Conservation (phyloP, 2,329 filamentous ascomycete genomes). For the Aspergillus sp. region DNA sequence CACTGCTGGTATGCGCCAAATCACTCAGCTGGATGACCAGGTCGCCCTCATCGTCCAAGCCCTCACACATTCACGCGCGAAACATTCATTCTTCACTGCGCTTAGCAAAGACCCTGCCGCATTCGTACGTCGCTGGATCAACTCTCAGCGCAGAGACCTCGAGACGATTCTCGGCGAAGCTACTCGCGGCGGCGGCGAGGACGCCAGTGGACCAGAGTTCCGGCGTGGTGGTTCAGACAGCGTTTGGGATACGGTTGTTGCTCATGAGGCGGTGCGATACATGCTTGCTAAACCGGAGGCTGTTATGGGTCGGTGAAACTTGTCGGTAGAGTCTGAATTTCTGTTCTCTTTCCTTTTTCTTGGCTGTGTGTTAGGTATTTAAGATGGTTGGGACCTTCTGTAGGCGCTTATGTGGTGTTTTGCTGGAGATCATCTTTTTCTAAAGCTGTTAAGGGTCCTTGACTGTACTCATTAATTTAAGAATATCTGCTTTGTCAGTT, state of each 20-base stretch:
- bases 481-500: neutral
- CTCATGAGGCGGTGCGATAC: constrained; percentile 61
- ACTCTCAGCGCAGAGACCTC: constrained; percentile 85
- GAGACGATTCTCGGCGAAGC: constrained; percentile 85
- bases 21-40: constrained; percentile 78
- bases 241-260: constrained; percentile 63
- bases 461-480: neutral
- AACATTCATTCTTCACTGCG: constrained; percentile 81
- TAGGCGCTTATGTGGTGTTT: constrained; percentile 28
- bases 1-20: constrained; percentile 71
- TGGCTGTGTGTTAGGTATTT: neutral
- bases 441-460: constrained; percentile 4
- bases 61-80: constrained; percentile 79
- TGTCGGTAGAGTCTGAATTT: neutral
- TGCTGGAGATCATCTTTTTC: constrained; percentile 16
- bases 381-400: constrained; percentile 6
- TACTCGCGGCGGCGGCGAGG: constrained; percentile 58
- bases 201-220: constrained; percentile 49
- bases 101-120: constrained; percentile 77
- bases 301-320: constrained; percentile 21
- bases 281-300: constrained; percentile 55
- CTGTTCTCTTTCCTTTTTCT: neutral
- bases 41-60: constrained; percentile 80
- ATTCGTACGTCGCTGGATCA: constrained; percentile 85
- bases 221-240: constrained; percentile 54